A percentile compares a stretch with the other conserved stretches of the same genome.
Evolutionary conservation across 179 eudicot genomes (phyloP).

Genomic region (Camellia oleifera): DNA sequence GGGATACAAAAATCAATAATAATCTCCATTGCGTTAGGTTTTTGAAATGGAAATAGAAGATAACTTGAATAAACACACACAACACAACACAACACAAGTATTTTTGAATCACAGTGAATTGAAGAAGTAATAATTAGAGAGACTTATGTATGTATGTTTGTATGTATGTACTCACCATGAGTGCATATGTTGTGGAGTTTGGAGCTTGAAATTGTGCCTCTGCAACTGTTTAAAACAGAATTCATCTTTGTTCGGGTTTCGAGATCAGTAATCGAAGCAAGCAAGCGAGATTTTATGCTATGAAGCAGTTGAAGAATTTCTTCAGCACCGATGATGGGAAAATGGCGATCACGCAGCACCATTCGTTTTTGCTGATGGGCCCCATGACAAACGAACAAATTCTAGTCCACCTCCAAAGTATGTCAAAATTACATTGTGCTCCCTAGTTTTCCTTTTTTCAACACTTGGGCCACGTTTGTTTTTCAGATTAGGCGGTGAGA

Average conservation of each 20-base stretch:
- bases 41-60: not conserved
- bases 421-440: no score
- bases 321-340: not conserved
- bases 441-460: no score
- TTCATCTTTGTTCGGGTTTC: conserved; percentile 3
- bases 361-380: not conserved
- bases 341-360: not conserved
- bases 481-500: no score
- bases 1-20: not conserved
- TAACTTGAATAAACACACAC: not conserved
- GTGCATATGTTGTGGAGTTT: conserved; percentile 8
- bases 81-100: no score
- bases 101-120: not conserved
- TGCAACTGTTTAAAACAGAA: not conserved
- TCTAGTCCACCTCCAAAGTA: no score
- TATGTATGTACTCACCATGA: conserved; percentile 14
- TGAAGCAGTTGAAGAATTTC: not conserved
- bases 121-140: not conserved
- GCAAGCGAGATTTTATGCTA: no score
- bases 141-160: not conserved
- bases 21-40: not conserved
- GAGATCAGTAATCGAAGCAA: no score
- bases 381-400: no score
- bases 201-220: conserved; percentile 15
- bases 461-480: no score